Base-by-base conservation (phyloP, 2,329 filamentous ascomycete genomes). In the Colletotrichum kahawae region DNA sequence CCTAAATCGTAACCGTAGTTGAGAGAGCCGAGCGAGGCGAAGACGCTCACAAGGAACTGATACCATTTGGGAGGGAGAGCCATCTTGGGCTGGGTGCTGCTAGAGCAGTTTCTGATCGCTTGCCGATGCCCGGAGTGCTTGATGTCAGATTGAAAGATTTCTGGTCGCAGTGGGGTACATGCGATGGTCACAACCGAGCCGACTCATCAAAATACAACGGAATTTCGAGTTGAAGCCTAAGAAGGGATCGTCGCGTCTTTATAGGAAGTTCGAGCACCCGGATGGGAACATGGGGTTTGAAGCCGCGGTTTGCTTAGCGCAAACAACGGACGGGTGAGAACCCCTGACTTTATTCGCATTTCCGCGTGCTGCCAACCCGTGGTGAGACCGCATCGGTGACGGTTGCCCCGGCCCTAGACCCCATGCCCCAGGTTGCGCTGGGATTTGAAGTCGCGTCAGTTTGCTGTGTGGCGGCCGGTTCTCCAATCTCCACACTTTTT, bases 1-100 rank as follows among this genome's bases (percentile, higher is more conserved):
- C 88, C 88, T 13, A 91, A 83, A 79, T 91, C 89, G 79, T 91
- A 91, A 65, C 89, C 89, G 78, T 84, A 91, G 36, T 89, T 85
- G 63, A 90, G 84, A 6, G 88, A 90, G 57, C 89, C 89, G 56
- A 91, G 83, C 27, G 89, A 90, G 77, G 89, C 89, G 79, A 91
- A 91, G 34, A 89, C 83, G 79, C 87, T 85, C 43, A 90, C 86
- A 66, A 90, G 85, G 78, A 89, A 89, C 83, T 90, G 82, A 72
- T 87, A 87, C 82, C 81, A 85, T 78, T 86, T 87, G 59, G 85
- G 85, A 64, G 85, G 84, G 77, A 87, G 83, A 78, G 82, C 82
- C 85, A 87, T 87, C 77, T n/a, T 79, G 74, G 66, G 57, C 62
- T 18, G 27, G 16, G 66, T 65, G 31, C 18, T 43, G 48, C 34